Base-by-base conservation (phyloP, 139 green algal species). In the Coelastrella sp. region DNA sequence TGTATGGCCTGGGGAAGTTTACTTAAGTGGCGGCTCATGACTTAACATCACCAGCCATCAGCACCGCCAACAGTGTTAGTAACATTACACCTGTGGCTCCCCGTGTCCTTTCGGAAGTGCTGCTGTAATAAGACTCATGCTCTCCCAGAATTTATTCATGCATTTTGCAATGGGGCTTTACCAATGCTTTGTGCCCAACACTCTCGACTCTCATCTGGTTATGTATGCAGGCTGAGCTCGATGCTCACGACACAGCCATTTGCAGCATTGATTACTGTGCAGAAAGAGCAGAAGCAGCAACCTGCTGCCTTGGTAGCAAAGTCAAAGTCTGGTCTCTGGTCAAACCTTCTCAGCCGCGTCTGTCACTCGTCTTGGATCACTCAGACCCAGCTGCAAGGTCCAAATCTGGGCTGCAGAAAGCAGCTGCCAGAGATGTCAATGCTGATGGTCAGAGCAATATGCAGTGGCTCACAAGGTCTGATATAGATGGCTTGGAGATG, bases 301-400 rank as follows among this genome's bases (percentile, higher is more conserved):
- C 94, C 4, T 96, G 93, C 65, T 92, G 84, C 60, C 94, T 95
- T 90, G 93, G 95, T 82, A 94, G 92, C 89, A 94, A 94, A 82
- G 95, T 95, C 83, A 94, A 95, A 11, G 76, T 96, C 58, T 96
- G 94, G 94, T 91, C 93, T 24, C 22, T 92, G 7, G 61, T 58
- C 14, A 89, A 86, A 25, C 90, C 90, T 11, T 78, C 82, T 12
- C 65, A 85, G 22, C 74, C 91, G 20, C 84, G 61, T 61, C 75
- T 90, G 27, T 82, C 78, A 58, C 61, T 93, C n/a, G 89, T 93
- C 11, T 82, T 95, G 24, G 90, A 95, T 76, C 92, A 95, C 25
- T 27, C n/a, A 27, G 70, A 88, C 4, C 60, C 88, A 58, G 27
- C 57, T 78, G 66, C 56, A 85, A 7, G 14, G 83, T 9, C 17